A percentile compares a stretch with the other conserved stretches of the same genome.
Conservation (phyloP, 345 rosid genomes). For the Euphorbia peplus region DNA sequence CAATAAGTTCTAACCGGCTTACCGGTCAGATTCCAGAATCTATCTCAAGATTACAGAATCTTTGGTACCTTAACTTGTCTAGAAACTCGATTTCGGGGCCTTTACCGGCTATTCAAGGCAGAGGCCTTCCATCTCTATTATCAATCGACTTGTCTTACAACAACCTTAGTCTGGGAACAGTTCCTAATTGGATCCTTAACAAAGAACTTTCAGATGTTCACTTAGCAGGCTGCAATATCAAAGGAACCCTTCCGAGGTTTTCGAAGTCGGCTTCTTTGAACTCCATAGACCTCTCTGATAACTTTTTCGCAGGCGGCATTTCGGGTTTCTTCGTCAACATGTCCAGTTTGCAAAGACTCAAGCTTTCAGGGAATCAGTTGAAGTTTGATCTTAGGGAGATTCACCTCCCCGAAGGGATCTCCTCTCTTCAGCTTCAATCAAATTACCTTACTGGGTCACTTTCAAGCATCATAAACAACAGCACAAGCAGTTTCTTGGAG, state of each 20-base stretch:
- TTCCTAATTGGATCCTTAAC: conserved; percentile 70
- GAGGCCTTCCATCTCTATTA: conserved; percentile 63
- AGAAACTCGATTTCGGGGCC: conserved; percentile 69
- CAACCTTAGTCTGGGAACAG: conserved; percentile 57
- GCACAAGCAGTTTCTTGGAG: conserved; percentile 73
- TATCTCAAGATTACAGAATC: conserved; percentile 56
- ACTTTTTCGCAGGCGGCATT: conserved; percentile 56
- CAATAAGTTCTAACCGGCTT: conserved; percentile 58
- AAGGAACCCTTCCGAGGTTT: conserved; percentile 66
- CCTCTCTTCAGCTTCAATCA: conserved; percentile 59
- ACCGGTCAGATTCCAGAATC: conserved; percentile 66
- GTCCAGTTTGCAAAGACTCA: conserved; percentile 58
- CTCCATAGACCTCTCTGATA: conserved; percentile 70
- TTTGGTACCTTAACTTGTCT: conserved; percentile 88
- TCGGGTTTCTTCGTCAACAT: conserved; percentile 52
- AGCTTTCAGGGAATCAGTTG: conserved; percentile 71
- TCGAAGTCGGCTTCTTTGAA: conserved; percentile 54
- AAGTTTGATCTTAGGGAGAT: conserved; percentile 58
- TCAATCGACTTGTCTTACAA: conserved; percentile 84
- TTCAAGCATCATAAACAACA: conserved; percentile 57
- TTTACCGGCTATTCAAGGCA: conserved; percentile 47
- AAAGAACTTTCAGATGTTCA: conserved; percentile 56
- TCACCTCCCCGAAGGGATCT: conserved; percentile 54
- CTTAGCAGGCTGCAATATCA: conserved; percentile 78
- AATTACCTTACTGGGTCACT: conserved; percentile 69